Evolutionary conservation across 306 rosid species (phyloP), one percentile per base, ranked within the genome.

Genomic region (Spatholobus suberectus): DNA sequence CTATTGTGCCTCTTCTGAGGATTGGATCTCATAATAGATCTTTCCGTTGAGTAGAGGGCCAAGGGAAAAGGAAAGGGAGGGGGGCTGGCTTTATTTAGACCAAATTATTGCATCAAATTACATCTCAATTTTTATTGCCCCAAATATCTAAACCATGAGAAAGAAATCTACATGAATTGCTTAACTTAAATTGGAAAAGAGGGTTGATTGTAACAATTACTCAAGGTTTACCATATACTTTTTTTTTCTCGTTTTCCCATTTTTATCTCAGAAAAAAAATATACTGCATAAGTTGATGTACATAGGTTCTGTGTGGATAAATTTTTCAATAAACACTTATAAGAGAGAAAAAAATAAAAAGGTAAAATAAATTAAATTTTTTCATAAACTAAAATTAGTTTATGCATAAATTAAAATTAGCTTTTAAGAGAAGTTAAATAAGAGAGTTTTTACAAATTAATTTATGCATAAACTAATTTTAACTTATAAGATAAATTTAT

Each of bases 131-230:
- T 24, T 8, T 59, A 15, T 24, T 24, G 41, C 26, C 18, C 43
- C 1, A 75, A 76, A 41, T 59, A 76, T 40, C 18, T 38, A 26
- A 76, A 76, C 32, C 44, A 41, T n/a, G 81, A 76, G 4, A 13
- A 61, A 59, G 70, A 76, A 40, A 26, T 43, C 18, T 26, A 17
- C 18, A 26, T 41, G 20, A 27, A 61, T 27, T 76, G 72, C 68
- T 76, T 8, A 15, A 15, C 6, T 76, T 41, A 1, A 27, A 26
- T 27, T 41, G 27, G 61, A 61, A 76, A 43, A 41, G 21, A 43
- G 44, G 43, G 46, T 58, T 40, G 9, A 12, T 24, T 17, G 79
- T 20, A 54, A 35, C 1, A 23, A 55, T 21, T 20, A 37, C 55
- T 57, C 21, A 4, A 23, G 9, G 41, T 6, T 74, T 35, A 4